phyloP scores from a whole-genome alignment of 495 filamentous ascomycete genomes.

The Elasticomyces elasticus region DNA sequence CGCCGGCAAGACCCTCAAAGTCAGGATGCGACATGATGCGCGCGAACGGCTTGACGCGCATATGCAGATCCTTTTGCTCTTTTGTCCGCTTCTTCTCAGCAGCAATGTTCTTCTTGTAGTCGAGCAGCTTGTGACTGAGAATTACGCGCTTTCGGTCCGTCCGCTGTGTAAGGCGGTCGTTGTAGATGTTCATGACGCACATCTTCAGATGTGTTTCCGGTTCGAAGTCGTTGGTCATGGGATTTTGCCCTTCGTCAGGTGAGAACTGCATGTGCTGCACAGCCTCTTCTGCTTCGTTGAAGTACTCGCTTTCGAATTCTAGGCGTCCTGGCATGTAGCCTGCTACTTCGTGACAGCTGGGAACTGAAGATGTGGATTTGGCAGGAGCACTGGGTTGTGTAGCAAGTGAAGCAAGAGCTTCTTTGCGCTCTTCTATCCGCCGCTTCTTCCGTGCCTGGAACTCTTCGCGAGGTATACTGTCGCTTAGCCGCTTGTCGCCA shows the following conservation, averaged over 20 bases:
- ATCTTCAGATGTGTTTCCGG: constrained; percentile 95
- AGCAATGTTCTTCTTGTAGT: constrained; percentile 80
- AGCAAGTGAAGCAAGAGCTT: constrained; percentile 72
- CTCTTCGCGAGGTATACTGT: constrained; percentile 74
- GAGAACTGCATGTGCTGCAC: constrained; percentile 98
- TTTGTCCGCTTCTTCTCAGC: constrained; percentile 91
- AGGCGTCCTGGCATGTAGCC: constrained; percentile 97
- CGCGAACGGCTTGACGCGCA: constrained; percentile 91
- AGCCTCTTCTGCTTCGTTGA: constrained; percentile 95
- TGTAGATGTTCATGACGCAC: constrained; percentile 98
- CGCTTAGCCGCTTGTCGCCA: constrained; percentile 61
- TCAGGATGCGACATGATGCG: constrained; percentile 92
- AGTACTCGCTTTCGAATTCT: constrained; percentile 95
- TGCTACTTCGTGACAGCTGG: constrained; percentile 92
- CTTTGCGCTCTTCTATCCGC: constrained; percentile 84
- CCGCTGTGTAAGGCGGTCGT: constrained; percentile 76
- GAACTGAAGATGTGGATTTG: constrained; percentile 88
- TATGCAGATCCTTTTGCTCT: constrained; percentile 80
- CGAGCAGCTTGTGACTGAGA: constrained; percentile 85
- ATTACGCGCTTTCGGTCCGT: constrained; percentile 95
- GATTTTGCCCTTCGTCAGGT: constrained; percentile 83
- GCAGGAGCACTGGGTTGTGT: constrained; percentile 72
- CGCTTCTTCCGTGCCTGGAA: constrained; percentile 93
- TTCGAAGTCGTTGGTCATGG: constrained; percentile 69
- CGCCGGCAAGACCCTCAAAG: constrained; percentile 74